Evolutionary conservation across 305 asterid genomes (phyloP).

Genomic region (Solanum hybrid): DNA sequence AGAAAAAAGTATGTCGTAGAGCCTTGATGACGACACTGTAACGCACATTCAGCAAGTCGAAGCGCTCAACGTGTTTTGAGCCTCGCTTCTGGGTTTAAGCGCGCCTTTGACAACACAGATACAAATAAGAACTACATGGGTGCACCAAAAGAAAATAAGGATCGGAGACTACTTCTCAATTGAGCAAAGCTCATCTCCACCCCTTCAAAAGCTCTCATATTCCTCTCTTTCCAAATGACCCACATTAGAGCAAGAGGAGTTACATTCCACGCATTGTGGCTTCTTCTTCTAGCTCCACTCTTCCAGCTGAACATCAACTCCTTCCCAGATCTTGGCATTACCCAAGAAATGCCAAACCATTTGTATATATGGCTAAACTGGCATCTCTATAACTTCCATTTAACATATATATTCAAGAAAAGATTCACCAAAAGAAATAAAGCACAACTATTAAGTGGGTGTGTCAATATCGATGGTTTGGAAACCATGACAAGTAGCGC

Average conservation of each 20-base stretch:
- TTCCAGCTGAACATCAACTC: fast-evolving
- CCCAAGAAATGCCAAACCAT: not conserved
- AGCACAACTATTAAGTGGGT: too few relatives aligned
- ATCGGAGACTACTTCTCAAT: not conserved
- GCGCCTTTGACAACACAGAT: not conserved
- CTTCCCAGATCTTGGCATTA: not conserved
- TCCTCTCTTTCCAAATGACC: not conserved
- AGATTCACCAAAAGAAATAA: too few relatives aligned
- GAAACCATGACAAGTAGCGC: too few relatives aligned
- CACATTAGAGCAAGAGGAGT: not conserved
- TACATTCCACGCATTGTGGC: not conserved
- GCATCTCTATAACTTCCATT: too few relatives aligned
- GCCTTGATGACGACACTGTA: not conserved
- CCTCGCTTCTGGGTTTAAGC: not conserved
- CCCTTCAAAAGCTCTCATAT: too few relatives aligned
- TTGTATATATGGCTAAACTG: too few relatives aligned
- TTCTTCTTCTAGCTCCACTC: not conserved
- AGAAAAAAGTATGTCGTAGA: not conserved
- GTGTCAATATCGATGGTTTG: too few relatives aligned
- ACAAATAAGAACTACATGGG: not conserved
- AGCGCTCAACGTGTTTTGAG: not conserved
- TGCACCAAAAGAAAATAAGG: not conserved
- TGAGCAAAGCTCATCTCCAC: not conserved
- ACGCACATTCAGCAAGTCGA: not conserved
- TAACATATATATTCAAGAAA: too few relatives aligned